Conservation (phyloP, 2,329 filamentous ascomycete species). For the Fusarium musae region DNA sequence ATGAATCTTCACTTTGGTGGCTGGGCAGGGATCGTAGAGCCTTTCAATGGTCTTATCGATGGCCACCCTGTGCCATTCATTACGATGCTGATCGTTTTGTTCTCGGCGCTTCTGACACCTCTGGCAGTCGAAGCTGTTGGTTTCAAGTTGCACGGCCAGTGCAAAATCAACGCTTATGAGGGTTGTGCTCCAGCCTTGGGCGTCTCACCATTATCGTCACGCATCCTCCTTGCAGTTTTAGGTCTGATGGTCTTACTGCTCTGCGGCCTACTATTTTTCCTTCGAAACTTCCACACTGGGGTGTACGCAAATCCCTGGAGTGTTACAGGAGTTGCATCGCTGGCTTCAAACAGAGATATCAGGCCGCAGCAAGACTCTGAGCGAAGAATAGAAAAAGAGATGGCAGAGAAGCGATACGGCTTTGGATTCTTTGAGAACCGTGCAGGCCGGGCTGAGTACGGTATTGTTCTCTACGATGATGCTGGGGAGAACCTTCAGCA, state of each 20-base stretch:
- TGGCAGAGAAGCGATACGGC: conserved; percentile 41
- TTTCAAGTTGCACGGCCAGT: conserved; percentile 43
- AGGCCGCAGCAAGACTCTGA: conserved; percentile 36
- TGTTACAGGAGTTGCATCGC: conserved; percentile 40
- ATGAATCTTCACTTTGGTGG: conserved; percentile 57
- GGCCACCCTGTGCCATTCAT: conserved; percentile 44
- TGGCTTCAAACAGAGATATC: conserved; percentile 41
- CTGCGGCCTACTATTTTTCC: conserved; percentile 31
- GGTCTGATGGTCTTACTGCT: conserved; percentile 35
- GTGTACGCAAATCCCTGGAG: conserved; percentile 50
- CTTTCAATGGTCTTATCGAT: conserved; percentile 48
- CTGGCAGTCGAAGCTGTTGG: conserved; percentile 42
- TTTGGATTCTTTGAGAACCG: conserved; percentile 43
- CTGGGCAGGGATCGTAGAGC: conserved; percentile 50
- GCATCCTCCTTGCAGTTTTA: conserved; percentile 34
- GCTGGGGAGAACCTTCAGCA: conserved; percentile 27
- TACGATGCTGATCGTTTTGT: conserved; percentile 42
- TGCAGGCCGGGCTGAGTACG: conserved; percentile 37
- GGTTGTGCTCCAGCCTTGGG: conserved; percentile 42
- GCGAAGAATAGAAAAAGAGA: conserved; percentile 39
- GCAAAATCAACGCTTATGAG: conserved; percentile 28
- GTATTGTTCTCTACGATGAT: conserved; percentile 40
- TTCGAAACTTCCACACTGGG: conserved; percentile 40
- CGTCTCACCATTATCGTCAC: conserved; percentile 34
- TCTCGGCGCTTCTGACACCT: conserved; percentile 36